A percentile compares a stretch with the other conserved stretches of the same genome.
Evolutionary conservation across 2,329 filamentous ascomycete species (phyloP).

Genomic region (Verticillium longisporum): DNA sequence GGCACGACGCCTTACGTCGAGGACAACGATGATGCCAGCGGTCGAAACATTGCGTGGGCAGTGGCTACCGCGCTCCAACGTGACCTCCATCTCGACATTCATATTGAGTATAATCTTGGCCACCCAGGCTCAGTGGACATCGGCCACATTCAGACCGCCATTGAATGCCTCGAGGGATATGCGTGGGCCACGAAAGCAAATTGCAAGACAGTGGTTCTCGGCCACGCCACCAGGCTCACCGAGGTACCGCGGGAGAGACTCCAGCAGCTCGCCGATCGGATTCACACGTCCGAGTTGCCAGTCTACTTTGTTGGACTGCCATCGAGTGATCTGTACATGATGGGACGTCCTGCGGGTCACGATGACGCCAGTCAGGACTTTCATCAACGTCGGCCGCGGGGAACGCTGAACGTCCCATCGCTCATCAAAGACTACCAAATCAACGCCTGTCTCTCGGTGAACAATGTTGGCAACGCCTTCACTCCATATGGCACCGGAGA

Average conservation of each 20-base stretch:
- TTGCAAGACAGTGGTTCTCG: slow-evolving; percentile 48
- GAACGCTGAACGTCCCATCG: slow-evolving; percentile 54
- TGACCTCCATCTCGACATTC: slow-evolving; percentile 58
- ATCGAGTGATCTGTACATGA: slow-evolving; percentile 68
- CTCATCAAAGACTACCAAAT: slow-evolving; percentile 53
- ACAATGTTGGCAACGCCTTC: slow-evolving; percentile 71
- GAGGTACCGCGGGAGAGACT: slow-evolving; percentile 45
- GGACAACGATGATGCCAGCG: slow-evolving; percentile 33
- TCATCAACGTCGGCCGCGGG: slow-evolving; percentile 33
- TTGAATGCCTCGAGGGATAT: slow-evolving; percentile 40
- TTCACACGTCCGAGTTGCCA: slow-evolving; percentile 42
- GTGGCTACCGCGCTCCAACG: slow-evolving; percentile 43
- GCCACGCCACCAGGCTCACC: slow-evolving; percentile 63
- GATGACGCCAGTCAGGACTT: slow-evolving; percentile 10
- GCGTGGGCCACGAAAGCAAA: slow-evolving; percentile 39
- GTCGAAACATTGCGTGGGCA: slow-evolving; percentile 58
- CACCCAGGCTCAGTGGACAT: slow-evolving; percentile 24
- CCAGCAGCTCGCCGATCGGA: slow-evolving; percentile 35
- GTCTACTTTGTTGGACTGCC: slow-evolving; percentile 63
- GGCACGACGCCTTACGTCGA: slow-evolving; percentile 70
- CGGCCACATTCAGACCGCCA: slow-evolving; percentile 45
- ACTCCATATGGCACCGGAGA: slow-evolving; percentile 64
- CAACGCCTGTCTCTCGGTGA: slow-evolving; percentile 56
- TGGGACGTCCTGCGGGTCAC: slow-evolving; percentile 35
- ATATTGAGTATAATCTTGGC: slow-evolving; percentile 64